Evolutionary conservation across 2,329 filamentous ascomycete species (phyloP).

Genomic region (Botrytis deweyae): DNA sequence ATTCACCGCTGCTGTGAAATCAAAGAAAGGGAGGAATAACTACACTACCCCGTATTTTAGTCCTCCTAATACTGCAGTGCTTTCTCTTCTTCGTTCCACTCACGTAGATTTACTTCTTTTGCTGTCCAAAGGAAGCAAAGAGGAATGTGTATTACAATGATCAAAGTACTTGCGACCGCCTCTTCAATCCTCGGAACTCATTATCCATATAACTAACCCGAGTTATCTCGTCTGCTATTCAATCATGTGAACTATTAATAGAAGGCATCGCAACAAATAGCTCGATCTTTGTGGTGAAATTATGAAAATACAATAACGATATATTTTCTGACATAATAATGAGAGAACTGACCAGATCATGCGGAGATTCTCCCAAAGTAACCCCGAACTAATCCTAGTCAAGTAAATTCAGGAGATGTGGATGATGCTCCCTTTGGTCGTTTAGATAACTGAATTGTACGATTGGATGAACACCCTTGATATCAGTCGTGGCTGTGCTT

Average conservation of each 20-base stretch:
- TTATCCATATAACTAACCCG: not conserved
- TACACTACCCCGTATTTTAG: slow-evolving; percentile 15
- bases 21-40: not conserved
- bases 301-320: not conserved
- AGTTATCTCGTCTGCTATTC: not conserved
- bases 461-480: slow-evolving; percentile 12
- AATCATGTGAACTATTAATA: slow-evolving; percentile 18
- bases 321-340: slow-evolving; percentile 10
- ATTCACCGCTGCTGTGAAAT: slow-evolving; percentile 23
- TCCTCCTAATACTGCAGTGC: slow-evolving; percentile 5
- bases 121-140: not conserved
- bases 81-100: not conserved
- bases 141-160: slow-evolving; percentile 7
- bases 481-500: slow-evolving; percentile 18
- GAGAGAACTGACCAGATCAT: slow-evolving; percentile 17
- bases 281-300: not conserved
- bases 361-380: slow-evolving; percentile 19
- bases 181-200: not conserved
- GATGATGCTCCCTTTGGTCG: not conserved
- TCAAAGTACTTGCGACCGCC: slow-evolving; percentile 7
- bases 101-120: not conserved
- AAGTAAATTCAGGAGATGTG: slow-evolving; percentile 11
- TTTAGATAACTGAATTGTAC: not conserved
- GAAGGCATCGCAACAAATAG: not conserved
- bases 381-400: slow-evolving; percentile 10